Evolutionary conservation across 2,329 filamentous ascomycete genomes (phyloP).

Genomic region (Phaeosphaeriaceae sp.): DNA sequence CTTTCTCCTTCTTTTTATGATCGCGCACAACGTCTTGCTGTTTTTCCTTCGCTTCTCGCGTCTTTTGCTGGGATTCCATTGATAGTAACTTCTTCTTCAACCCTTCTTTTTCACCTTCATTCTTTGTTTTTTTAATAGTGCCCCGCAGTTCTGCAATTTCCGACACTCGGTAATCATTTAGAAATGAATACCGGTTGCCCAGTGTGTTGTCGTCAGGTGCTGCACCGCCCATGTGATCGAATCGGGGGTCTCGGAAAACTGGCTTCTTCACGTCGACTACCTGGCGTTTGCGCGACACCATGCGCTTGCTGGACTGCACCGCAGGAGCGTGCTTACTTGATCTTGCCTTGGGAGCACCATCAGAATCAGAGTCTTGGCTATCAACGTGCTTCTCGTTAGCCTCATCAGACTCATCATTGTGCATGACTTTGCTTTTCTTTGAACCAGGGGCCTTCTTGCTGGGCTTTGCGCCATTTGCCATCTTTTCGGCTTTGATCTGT

Average conservation of each 20-base stretch:
- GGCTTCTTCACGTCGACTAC: constrained; percentile 70
- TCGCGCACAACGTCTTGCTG: constrained; percentile 72
- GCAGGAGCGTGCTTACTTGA: constrained; percentile 88
- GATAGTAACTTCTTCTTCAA: constrained; percentile 76
- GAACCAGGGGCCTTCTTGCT: constrained; percentile 27
- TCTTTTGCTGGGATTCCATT: constrained; percentile 78
- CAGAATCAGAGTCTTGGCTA: constrained; percentile 38
- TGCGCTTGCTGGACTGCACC: constrained; percentile 80
- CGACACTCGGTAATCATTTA: constrained; percentile 82
- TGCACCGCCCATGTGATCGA: constrained; percentile 69
- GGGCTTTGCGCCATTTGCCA: constrained; percentile 27
- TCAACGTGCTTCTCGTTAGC: constrained; percentile 39
- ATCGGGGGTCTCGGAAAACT: constrained; percentile 79
- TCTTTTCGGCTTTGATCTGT: constrained; percentile 52
- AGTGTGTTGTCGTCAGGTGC: constrained; percentile 63
- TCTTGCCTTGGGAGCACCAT: constrained; percentile 52
- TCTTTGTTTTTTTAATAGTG: constrained; percentile 71
- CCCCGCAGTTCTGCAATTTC: constrained; percentile 79
- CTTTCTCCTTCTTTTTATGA: constrained; percentile 83
- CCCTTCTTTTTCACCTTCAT: constrained; percentile 67
- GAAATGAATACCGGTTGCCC: constrained; percentile 81
- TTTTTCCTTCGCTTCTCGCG: constrained; percentile 71
- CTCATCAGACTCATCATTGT: constrained; percentile 29
- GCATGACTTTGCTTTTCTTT: constrained; percentile 18
- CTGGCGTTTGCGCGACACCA: constrained; percentile 80